Evolutionary conservation across 2,329 filamentous ascomycete species (phyloP).

Genomic region (Penicillium sp.): DNA sequence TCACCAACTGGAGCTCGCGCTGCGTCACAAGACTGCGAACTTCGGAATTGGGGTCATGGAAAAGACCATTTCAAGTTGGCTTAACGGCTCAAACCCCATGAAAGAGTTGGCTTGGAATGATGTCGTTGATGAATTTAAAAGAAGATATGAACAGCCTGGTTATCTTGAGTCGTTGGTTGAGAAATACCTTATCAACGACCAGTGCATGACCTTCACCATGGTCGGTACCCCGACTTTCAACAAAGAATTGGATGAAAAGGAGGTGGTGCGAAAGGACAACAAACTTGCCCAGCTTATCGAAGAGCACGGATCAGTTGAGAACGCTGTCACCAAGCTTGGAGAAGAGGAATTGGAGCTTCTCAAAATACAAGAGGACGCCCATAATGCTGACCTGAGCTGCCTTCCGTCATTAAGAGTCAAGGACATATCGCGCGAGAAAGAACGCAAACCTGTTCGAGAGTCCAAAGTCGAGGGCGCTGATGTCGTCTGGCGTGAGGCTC

Average conservation of each 20-base stretch:
- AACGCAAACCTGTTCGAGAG: slow-evolving; percentile 66
- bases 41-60: slow-evolving; percentile 92
- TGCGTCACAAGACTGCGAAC: slow-evolving; percentile 95
- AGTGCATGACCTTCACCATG: slow-evolving; percentile 92
- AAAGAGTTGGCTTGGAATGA: slow-evolving; percentile 90
- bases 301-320: slow-evolving; percentile 67
- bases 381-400: slow-evolving; percentile 80
- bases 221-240: slow-evolving; percentile 74
- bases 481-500: slow-evolving; percentile 86
- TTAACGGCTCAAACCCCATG: slow-evolving; percentile 91
- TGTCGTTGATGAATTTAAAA: slow-evolving; percentile 78
- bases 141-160: slow-evolving; percentile 67
- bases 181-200: slow-evolving; percentile 86
- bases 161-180: slow-evolving; percentile 84
- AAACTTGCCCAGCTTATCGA: slow-evolving; percentile 72
- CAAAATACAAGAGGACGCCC: slow-evolving; percentile 78
- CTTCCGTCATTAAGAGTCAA: slow-evolving; percentile 83
- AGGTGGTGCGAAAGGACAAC: slow-evolving; percentile 67
- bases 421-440: slow-evolving; percentile 80
- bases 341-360: slow-evolving; percentile 77
- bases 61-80: slow-evolving; percentile 87
- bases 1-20: slow-evolving; percentile 85
- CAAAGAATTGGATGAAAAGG: slow-evolving; percentile 71
- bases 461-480: slow-evolving; percentile 61
- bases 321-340: slow-evolving; percentile 70